phyloP scores from a whole-genome alignment of 2,329 filamentous ascomycete species.

The Exophiala calicioides region DNA sequence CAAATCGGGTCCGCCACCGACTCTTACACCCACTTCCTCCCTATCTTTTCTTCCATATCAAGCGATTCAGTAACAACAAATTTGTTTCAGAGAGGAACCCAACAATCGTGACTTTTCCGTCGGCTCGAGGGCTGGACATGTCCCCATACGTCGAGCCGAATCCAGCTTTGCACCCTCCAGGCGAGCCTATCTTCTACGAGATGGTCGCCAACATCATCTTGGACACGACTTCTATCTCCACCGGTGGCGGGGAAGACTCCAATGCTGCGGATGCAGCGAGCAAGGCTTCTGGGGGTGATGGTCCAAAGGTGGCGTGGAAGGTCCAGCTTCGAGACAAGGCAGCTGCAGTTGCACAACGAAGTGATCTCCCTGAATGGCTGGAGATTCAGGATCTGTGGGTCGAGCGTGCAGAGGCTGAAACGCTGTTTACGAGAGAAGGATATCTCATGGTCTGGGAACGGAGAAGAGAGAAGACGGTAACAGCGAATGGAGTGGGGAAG shows the following conservation, averaged over 20 bases:
- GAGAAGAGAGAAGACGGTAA: conserved; percentile 57
- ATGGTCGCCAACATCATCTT: conserved; percentile 86
- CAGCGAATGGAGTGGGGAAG: conserved; percentile 36
- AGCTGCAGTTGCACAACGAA: conserved; percentile 39
- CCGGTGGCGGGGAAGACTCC: conserved; percentile 51
- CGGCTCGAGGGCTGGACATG: conserved; percentile 79
- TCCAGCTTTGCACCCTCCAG: conserved; percentile 65
- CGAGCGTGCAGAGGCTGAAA: conserved; percentile 82
- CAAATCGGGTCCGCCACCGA: conserved; percentile 84
- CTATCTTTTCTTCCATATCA: conserved; percentile 90
- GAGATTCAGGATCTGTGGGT: conserved; percentile 94
- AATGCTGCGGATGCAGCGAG: conserved; percentile 42
- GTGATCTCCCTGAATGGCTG: conserved; percentile 74
- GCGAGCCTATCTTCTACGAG: conserved; percentile 91
- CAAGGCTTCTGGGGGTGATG: conserved; percentile 76
- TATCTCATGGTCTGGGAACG: conserved; percentile 97
- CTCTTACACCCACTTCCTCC: conserved; percentile 88
- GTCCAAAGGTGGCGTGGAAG: conserved; percentile 92
- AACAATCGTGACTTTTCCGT: conserved; percentile 95
- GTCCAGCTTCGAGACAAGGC: conserved; percentile 79
- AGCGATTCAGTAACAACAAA: conserved; percentile 95
- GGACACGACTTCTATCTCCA: conserved; percentile 57
- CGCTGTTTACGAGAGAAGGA: conserved; percentile 88
- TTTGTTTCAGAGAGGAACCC: conserved; percentile 95
- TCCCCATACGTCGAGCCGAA: conserved; percentile 89